Evolutionary conservation across 495 filamentous ascomycete species (phyloP), one percentile per base, ranked within the genome.

Genomic region (Corynascus novoguineensis): DNA sequence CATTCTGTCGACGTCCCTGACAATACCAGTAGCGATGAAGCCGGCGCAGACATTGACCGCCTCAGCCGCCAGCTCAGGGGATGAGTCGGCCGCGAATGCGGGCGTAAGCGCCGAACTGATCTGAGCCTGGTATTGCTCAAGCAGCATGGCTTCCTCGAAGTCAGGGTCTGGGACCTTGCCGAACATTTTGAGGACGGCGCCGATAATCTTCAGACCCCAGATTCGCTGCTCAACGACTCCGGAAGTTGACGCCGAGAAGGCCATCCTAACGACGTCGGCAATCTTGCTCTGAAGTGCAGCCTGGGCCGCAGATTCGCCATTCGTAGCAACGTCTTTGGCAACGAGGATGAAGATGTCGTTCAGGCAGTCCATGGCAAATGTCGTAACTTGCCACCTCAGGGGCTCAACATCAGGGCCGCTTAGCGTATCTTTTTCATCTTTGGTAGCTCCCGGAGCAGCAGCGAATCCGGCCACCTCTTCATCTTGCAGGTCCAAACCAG

Each of bases 121-220:
- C 68, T 99, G 93, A 15, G 93, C 93, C 69, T 99, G 93, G 64
- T 97, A 99, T 67, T 97, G 93, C 64, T 99, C 93, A 0, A 99
- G 81, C 12, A 99, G 77, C 66, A 93, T 90, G 10, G 89, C 93
- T 69, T 99, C 93, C 8, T 91, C 82, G 65, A 98, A 97, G 65
- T 97, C 93, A 0, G 95, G 93, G 72, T 98, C 93, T 2, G 95
- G 90, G 8, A 86, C 89, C 63, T 91, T 92, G 47, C 95, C 93
- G 74, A 99, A 99, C 78, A 97, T 90, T 75, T 87, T 93, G 21
- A 98, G 78, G 42, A 97, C 82, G 59, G 90, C 88, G 60, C 95
- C 92, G 49, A 99, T 89, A 46, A 97, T 95, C 71, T 88, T 89
- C 50, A 99, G 69, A 9, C 93, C 93, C 75, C 87, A 87, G 38